These are phyloP conservation scores for Rhynchospora pubera DNA, from an alignment of 176 grass and related monocot species.

Conservation along the genomic window DNA sequence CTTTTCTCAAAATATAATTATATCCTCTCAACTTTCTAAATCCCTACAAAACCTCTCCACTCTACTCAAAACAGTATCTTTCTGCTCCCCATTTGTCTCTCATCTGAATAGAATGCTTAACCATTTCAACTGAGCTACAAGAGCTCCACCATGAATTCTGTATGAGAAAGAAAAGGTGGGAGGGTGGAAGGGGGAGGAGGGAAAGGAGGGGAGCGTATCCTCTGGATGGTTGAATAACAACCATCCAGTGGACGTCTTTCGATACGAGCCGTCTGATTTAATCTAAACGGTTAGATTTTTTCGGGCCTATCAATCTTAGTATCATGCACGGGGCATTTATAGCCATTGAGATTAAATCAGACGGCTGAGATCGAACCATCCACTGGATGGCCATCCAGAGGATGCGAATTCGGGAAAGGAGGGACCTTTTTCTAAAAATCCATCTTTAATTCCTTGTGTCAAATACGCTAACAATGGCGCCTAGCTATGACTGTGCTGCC, in stretches of 20 bases:
- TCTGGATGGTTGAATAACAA: too few species aligned
- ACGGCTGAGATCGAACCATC: too few species aligned
- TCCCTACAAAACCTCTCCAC: slow-evolving; percentile 62
- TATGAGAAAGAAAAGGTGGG: slow-evolving; percentile 34
- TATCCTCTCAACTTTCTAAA: not conserved
- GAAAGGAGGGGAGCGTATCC: too few species aligned
- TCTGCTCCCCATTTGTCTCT: slow-evolving; percentile 22
- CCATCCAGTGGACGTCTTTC: too few species aligned
- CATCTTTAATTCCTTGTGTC: slow-evolving; percentile 15
- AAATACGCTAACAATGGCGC: slow-evolving; percentile 34
- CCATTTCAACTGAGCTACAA: not conserved
- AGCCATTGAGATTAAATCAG: too few species aligned
- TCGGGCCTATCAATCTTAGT: too few species aligned
- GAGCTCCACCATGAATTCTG: slow-evolving; percentile 19
- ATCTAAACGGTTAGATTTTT: too few species aligned
- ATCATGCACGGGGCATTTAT: too few species aligned
- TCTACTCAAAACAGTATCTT: slow-evolving; percentile 22
- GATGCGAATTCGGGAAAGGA: too few species aligned
- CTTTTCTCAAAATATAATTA: slow-evolving; percentile 9
- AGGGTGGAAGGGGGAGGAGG: slow-evolving; percentile 33
- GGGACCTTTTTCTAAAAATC: slow-evolving; percentile 20
- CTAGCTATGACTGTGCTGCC: slow-evolving; percentile 63
- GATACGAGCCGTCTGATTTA: too few species aligned
- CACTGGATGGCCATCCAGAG: too few species aligned
- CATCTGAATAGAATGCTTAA: slow-evolving; percentile 14